Percentiles rank a stretch among this genome's conserved stretches.
Conservation (phyloP, 331 rosid species). For the Pyracantha coccinea region DNA sequence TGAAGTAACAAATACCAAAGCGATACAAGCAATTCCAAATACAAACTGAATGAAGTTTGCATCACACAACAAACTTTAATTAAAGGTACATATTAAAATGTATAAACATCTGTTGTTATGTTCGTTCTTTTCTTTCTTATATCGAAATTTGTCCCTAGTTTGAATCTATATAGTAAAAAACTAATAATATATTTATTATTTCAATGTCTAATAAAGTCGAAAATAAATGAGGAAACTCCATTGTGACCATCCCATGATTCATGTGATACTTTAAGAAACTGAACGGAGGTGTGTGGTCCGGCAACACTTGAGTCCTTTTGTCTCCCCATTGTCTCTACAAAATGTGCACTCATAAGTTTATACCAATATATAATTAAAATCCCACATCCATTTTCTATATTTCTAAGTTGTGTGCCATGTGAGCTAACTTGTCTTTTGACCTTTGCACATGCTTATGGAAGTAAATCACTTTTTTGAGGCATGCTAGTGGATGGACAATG, state of each 20-base stretch:
- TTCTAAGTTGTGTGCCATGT: background rate
- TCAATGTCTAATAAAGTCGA: background rate
- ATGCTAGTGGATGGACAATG: background rate
- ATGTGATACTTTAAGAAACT: background rate
- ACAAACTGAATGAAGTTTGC: background rate
- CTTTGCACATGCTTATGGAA: background rate
- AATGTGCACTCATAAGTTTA: background rate
- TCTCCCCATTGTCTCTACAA: slow-evolving; percentile 3
- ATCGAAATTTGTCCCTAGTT: background rate
- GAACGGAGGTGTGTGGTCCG: background rate
- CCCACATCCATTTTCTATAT: background rate
- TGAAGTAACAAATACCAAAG: no score
- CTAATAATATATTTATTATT: no score
- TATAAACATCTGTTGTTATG: background rate
- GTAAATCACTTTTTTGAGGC: background rate
- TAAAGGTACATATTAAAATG: background rate
- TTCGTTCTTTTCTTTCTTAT: background rate
- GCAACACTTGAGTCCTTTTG: background rate
- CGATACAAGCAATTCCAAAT: no score
- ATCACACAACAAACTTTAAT: no score
- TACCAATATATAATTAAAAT: background rate
- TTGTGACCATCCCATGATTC: background rate
- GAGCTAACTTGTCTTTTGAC: background rate
- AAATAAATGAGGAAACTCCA: background rate
- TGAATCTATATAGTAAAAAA: no score